These are phyloP conservation scores for Thymus quinquecostatus DNA, from an alignment of 257 asterid species.

Conservation along the genomic window DNA sequence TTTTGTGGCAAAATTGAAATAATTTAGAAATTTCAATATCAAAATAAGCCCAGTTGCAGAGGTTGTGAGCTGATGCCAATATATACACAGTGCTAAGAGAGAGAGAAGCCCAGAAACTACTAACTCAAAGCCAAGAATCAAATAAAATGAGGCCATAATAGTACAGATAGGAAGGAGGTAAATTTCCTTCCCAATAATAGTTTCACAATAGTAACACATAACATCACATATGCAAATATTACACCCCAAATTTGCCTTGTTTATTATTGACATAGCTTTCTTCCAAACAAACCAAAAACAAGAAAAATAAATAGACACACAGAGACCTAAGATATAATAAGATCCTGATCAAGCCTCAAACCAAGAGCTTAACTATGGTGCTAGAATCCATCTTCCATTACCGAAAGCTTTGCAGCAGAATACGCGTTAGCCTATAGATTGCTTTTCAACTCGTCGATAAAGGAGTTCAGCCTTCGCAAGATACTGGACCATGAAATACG, in stretches of 20 bases:
- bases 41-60: background rate
- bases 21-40: too few relatives aligned
- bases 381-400: slow-evolving; percentile 33
- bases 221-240: slow-evolving; percentile 15
- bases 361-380: background rate
- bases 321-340: slow-evolving; percentile 11
- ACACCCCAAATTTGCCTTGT: slow-evolving; percentile 25
- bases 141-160: slow-evolving; percentile 17
- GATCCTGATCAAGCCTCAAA: slow-evolving; percentile 26
- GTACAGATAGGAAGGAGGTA: slow-evolving; percentile 13
- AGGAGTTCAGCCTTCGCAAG: slow-evolving; percentile 19
- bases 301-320: background rate
- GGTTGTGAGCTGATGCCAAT: background rate
- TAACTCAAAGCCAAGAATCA: slow-evolving; percentile 17
- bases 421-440: slow-evolving; percentile 12
- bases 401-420: slow-evolving; percentile 9
- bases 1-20: too few relatives aligned
- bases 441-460: slow-evolving; percentile 10
- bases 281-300: background rate
- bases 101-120: background rate
- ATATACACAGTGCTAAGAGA: background rate
- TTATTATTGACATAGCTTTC: slow-evolving; percentile 29
- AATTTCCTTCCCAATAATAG: slow-evolving; percentile 17
- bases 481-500: background rate
- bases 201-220: slow-evolving; percentile 23